Base-by-base conservation (phyloP, 1,284 basidiomycete species). In the Ustilago xerochloae region DNA sequence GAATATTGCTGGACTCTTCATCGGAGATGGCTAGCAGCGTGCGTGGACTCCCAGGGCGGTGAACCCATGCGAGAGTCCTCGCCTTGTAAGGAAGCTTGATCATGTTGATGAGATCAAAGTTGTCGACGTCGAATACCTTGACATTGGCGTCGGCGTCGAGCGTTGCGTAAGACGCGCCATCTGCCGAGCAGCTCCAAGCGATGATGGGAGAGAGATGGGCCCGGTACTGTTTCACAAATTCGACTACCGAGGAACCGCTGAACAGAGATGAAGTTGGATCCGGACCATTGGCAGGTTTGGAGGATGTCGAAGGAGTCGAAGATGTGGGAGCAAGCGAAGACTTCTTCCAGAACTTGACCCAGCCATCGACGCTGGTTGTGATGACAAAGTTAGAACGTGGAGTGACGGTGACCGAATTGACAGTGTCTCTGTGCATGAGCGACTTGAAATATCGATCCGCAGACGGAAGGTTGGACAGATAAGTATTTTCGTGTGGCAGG, bases 41-140 rank as follows among this genome's bases (percentile, higher is more conserved):
- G 81, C 93, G 92, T 0, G 92, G 94, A 75, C 95, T 90, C 33
- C 94, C 94, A 20, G 91, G 89, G 59, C 87, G 88, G 84, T 98
- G 96, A 4, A 98, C 91, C 96, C 95, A 99, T 81, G 63, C 69
- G 15, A 63, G 28, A 0, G 73, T 64, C 7, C 77, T 54, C 6
- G 63, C 75, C 38, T 63, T 78, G 69, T 60, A 79, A 13, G 67
- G 69, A 7, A 99, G 87, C 80, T 93, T 93, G 69, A 99, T 89
- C 86, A 98, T 98, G 85, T 98, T 99, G 84, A 99, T 99, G 92
- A 99, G 97, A 85, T 99, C 94, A 84, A 97, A 97, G 85, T 98
- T 98, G 75, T 97, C 88, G 1, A 99, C 94, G 84, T 99, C 97
- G 83, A 98, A 99, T 29, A 99, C 92, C 84, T 98, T 95, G 39